Evolutionary conservation across 2,329 filamentous ascomycete species (phyloP), one percentile per base, ranked within the genome.

Genomic region (Phialophora macrospora): DNA sequence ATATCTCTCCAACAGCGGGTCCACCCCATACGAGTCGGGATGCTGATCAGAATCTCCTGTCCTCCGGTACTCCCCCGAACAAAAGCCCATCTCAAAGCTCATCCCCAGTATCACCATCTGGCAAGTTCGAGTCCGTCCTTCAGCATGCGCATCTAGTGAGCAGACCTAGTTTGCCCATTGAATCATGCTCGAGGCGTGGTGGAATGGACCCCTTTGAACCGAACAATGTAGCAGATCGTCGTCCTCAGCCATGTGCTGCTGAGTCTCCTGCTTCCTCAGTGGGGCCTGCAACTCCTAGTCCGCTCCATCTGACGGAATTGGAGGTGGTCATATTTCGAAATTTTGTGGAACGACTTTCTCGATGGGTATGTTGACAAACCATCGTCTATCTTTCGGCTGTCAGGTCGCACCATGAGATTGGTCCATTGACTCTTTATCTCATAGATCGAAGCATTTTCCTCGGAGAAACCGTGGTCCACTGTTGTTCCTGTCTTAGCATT

Each of bases 381-480:
- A 41, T 41, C 14, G 2, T 17, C 14, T 17, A 17, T 17, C 34
- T 41, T 41, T 41, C 34, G 34, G 34, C 34, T 17, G 34, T 17
- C 34, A 41, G 14, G 34, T 41, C 34, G 5, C 34, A 41, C 7
- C 34, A 41, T 41, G 34, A 14, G 34, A 41, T 41, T 41, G 34
- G 4, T 41, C 34, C 34, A 17, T 17, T 41, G 48, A 48, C 44
- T 60, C 49, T 38, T 46, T n/a, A 6, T 49, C n/a, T 7, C 22
- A 22, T 28, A 60, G 58, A 60, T 60, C 46, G 58, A 60, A 26
- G 58, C 58, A 38, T 60, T 60, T 32, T 60, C 58, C 3, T 26
- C n/a, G 46, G 58, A 60, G 26, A 60, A 51, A 20, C 28, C 46
- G 17, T 60, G 28, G 20, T 51, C 58, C 17, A 60, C 58, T 8